Evolutionary conservation across 768 basidiomycete species (phyloP).

Genomic region (Pholiota molesta): DNA sequence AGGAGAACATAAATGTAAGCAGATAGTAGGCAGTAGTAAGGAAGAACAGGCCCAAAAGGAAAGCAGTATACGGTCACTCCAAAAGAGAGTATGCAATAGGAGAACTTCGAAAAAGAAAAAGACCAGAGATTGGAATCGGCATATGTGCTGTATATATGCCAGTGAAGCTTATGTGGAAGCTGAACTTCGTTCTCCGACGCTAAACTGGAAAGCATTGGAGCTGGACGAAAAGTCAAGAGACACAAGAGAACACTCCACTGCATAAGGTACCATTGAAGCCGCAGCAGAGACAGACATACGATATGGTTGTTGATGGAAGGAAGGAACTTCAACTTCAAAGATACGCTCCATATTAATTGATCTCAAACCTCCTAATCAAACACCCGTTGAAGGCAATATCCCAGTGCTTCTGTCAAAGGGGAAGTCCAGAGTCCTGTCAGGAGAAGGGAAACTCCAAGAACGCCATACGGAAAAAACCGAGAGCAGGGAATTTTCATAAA

Average conservation of each 20-base stretch:
- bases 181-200: background rate
- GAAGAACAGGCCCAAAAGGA: no score
- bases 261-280: background rate
- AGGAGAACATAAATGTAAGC: background rate
- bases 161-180: no score
- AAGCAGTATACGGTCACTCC: background rate
- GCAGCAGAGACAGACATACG: background rate
- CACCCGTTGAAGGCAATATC: no score
- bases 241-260: background rate
- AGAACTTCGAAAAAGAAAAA: background rate
- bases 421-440: background rate
- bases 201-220: no score
- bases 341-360: background rate
- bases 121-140: no score
- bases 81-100: background rate
- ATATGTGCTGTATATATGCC: no score
- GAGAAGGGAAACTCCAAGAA: background rate
- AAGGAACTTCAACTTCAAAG: background rate
- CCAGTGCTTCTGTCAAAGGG: no score
- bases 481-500: background rate
- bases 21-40: background rate
- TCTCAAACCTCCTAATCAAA: background rate
- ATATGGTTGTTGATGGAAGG: background rate
- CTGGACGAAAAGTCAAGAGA: background rate
- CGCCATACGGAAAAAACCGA: background rate